These are phyloP conservation scores for Melaleuca alternifolia DNA, from an alignment of 345 rosid species.

Conservation along the genomic window DNA sequence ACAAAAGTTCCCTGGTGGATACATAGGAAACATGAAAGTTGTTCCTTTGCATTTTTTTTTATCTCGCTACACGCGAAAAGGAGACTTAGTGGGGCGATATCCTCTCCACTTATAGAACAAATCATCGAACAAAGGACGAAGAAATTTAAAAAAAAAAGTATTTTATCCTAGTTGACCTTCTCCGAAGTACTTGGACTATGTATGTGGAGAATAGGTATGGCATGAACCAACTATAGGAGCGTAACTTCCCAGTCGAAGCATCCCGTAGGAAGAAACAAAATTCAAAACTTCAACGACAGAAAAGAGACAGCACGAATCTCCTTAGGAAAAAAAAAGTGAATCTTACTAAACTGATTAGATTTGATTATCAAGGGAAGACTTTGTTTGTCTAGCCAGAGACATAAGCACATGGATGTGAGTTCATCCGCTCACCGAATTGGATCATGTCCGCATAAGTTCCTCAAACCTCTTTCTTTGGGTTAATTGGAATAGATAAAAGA, in stretches of 20 bases:
- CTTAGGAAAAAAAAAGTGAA: background rate
- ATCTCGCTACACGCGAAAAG: background rate
- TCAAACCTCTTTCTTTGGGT: background rate
- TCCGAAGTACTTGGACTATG: background rate
- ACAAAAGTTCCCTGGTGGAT: background rate
- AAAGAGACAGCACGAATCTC: background rate
- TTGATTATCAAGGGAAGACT: background rate
- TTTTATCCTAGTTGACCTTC: background rate
- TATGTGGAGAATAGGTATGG: background rate
- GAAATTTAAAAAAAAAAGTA: background rate
- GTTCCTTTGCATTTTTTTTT: background rate
- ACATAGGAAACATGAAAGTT: background rate
- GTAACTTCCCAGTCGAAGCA: background rate
- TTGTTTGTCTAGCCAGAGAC: background rate
- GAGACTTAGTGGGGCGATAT: background rate
- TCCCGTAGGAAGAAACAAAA: background rate
- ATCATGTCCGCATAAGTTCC: background rate
- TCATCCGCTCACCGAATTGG: background rate
- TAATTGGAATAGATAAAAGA: background rate
- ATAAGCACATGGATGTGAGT: background rate
- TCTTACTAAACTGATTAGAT: background rate
- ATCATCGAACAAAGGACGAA: background rate
- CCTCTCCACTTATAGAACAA: background rate
- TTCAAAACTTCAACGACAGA: background rate
- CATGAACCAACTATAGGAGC: background rate